phyloP scores from a whole-genome alignment of 176 grass and related monocot species.

The Paspalum notatum region DNA sequence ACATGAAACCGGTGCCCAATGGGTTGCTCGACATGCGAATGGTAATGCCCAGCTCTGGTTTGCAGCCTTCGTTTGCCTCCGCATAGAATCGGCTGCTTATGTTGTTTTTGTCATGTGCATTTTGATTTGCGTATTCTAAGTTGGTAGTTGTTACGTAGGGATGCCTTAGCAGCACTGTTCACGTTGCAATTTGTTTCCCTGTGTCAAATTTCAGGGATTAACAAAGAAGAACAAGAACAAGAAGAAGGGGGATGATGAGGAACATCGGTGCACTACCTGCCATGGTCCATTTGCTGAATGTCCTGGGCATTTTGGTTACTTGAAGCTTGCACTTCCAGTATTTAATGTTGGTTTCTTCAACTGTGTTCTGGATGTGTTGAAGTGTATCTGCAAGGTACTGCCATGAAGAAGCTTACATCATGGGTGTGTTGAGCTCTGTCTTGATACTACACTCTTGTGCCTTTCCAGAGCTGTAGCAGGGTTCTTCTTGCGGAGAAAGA shows the following conservation, averaged over 20 bases:
- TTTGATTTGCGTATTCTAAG: background rate
- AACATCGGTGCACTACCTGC: slow-evolving; percentile 61
- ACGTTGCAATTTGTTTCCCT: slow-evolving; percentile 23
- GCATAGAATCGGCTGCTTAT: background rate
- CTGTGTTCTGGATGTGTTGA: slow-evolving; percentile 76
- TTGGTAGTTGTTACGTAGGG: background rate
- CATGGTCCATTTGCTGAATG: slow-evolving; percentile 71
- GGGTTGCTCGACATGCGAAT: slow-evolving; percentile 76
- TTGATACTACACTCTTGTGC: slow-evolving; percentile 19
- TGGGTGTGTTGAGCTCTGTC: background rate
- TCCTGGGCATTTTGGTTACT: slow-evolving; percentile 91
- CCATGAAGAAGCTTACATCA: background rate
- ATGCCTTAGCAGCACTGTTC: background rate
- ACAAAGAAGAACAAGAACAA: slow-evolving; percentile 56
- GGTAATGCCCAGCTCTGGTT: slow-evolving; percentile 48
- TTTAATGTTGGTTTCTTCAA: slow-evolving; percentile 90
- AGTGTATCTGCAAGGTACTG: slow-evolving; percentile 98
- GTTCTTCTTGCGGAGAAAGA: slow-evolving; percentile 76
- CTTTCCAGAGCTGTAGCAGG: slow-evolving; percentile 73
- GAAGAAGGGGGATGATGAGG: background rate
- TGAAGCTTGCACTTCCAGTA: slow-evolving; percentile 86
- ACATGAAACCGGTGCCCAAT: slow-evolving; percentile 49
- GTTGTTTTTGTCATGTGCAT: background rate
- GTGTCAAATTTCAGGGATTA: slow-evolving; percentile 63
- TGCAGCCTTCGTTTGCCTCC: background rate